Percentiles rank a stretch among this genome's conserved stretches.
Conservation (phyloP, 106 monocot genomes). For the Chionographis japonica region DNA sequence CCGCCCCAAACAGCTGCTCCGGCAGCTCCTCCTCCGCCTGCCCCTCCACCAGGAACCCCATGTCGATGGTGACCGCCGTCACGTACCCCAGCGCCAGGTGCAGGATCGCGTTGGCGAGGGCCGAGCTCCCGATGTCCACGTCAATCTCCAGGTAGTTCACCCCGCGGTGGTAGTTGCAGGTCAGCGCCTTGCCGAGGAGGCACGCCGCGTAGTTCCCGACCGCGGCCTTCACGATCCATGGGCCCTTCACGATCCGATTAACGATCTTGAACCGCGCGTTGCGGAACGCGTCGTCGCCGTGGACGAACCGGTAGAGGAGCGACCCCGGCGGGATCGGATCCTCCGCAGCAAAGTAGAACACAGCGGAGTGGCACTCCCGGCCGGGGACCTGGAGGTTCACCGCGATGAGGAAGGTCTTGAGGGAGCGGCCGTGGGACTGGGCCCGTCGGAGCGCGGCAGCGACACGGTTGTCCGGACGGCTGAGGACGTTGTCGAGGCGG, state of each 20-base stretch:
- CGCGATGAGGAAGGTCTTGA: constrained; percentile 52
- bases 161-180: constrained; percentile 44
- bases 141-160: constrained; percentile 69
- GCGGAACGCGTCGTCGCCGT: constrained; percentile 59
- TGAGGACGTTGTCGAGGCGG: constrained; percentile 59
- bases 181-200: constrained; percentile 61
- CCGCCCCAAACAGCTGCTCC: constrained; percentile 58
- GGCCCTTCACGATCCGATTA: constrained; percentile 69
- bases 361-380: constrained; percentile 58
- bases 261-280: constrained; percentile 67
- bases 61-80: constrained; percentile 61
- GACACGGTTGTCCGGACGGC: constrained; percentile 43
- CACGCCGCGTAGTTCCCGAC: constrained; percentile 69
- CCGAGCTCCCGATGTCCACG: constrained; percentile 77
- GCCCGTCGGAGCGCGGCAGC: constrained; percentile 32
- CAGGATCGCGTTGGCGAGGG: constrained; percentile 61
- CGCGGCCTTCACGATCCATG: constrained; percentile 67
- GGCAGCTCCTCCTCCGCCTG: constrained; percentile 77
- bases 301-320: constrained; percentile 50
- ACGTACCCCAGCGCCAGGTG: constrained; percentile 53
- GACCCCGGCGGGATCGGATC: constrained; percentile 46
- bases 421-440: constrained; percentile 17
- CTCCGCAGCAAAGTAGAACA: constrained; percentile 68
- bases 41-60: constrained; percentile 66
- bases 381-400: constrained; percentile 71